Conservation (phyloP, 2,329 filamentous ascomycete species). For the Trichoderma polysporum region DNA sequence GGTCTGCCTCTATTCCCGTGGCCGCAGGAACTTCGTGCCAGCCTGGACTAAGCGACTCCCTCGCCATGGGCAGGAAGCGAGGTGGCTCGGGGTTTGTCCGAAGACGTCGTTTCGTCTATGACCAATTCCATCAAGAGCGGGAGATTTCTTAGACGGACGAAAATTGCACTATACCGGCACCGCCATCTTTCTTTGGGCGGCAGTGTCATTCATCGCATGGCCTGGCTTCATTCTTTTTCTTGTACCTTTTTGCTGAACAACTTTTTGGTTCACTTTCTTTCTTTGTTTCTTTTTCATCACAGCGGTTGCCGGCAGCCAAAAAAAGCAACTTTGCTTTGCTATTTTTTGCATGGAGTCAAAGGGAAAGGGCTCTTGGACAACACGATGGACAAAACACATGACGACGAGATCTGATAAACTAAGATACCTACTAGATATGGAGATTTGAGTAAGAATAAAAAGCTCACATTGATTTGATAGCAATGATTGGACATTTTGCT, state of each 20-base stretch:
- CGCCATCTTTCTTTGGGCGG: neutral
- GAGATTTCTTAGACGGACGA: neutral
- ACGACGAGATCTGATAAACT: neutral
- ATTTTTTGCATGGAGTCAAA: neutral
- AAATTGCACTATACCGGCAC: neutral
- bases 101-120: neutral
- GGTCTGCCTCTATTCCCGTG: conserved; percentile 51
- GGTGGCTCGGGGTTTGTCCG: neutral
- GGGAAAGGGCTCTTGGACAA: neutral
- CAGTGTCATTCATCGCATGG: neutral
- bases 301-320: conserved; percentile 9
- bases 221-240: neutral
- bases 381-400: neutral
- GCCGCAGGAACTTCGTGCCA: conserved; percentile 55
- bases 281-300: neutral
- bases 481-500: neutral
- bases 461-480: neutral
- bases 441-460: neutral
- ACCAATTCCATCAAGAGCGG: neutral
- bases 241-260: conserved; percentile 5
- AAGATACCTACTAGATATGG: conserved; percentile 8
- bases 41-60: conserved; percentile 29
- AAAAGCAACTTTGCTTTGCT: neutral
- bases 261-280: neutral
- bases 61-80: conserved; percentile 25